Conservation (phyloP, 2,329 filamentous ascomycete genomes). For the Aspergillus quadrilineatus region DNA sequence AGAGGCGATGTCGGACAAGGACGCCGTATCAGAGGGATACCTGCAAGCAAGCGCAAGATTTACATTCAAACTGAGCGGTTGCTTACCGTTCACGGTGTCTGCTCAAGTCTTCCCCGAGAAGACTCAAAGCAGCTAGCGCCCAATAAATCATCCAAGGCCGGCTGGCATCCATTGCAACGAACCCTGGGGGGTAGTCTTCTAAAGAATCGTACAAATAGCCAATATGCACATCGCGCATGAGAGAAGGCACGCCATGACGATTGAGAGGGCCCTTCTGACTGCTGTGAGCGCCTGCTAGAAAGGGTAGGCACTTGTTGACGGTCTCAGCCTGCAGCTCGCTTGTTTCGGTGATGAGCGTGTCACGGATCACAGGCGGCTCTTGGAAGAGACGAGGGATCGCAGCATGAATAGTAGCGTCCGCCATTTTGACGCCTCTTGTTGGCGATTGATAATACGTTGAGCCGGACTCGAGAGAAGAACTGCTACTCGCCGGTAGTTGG, state of each 20-base stretch:
- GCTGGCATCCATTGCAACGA: constrained; percentile 76
- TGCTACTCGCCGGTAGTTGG: constrained; percentile 18
- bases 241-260: constrained; percentile 67
- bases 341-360: constrained; percentile 66
- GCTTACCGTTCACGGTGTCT: constrained; percentile 63
- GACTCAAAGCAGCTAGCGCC: constrained; percentile 71
- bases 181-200: constrained; percentile 64
- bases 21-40: neutral
- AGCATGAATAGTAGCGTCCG: constrained; percentile 22
- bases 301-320: constrained; percentile 66
- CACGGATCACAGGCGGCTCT: constrained; percentile 60
- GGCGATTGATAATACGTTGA: constrained; percentile 1
- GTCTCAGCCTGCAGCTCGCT: constrained; percentile 69
- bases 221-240: constrained; percentile 63
- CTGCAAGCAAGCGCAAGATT: constrained; percentile 10
- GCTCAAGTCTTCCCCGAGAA: constrained; percentile 72
- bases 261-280: constrained; percentile 60
- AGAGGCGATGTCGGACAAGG: neutral
- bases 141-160: constrained; percentile 95
- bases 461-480: constrained; percentile 15
- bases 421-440: constrained; percentile 23
- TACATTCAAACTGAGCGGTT: constrained; percentile 7
- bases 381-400: constrained; percentile 43
- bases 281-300: constrained; percentile 55
- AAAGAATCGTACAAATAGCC: constrained; percentile 51